Conservation (phyloP, 768 basidiomycete species). For the Tulasnella sp. region DNA sequence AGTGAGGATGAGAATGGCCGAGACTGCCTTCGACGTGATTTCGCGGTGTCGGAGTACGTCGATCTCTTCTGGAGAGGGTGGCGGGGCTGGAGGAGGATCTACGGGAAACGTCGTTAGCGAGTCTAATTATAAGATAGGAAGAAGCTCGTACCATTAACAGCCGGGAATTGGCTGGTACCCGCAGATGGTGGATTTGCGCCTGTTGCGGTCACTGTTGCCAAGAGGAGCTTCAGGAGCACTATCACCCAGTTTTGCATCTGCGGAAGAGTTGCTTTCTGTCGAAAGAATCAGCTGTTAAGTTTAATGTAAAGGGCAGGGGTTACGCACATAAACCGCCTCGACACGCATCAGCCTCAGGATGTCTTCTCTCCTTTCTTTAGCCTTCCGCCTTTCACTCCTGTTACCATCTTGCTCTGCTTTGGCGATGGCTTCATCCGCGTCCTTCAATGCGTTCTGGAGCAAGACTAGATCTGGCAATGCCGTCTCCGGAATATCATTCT, state of each 20-base stretch:
- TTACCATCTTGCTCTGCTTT: slow-evolving; percentile 34
- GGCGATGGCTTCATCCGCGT: slow-evolving; percentile 42
- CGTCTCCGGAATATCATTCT: slow-evolving; percentile 12
- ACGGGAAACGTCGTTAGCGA: not conserved
- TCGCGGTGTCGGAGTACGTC: slow-evolving; percentile 93
- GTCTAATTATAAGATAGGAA: slow-evolving; percentile 18
- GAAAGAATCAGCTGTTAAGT: not conserved
- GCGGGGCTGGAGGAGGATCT: slow-evolving; percentile 35
- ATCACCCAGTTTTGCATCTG: slow-evolving; percentile 83
- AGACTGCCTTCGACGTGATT: slow-evolving; percentile 94
- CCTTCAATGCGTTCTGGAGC: slow-evolving; percentile 62
- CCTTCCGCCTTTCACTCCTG: slow-evolving; percentile 43
- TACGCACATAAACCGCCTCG: slow-evolving; percentile 86
- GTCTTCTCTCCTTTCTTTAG: slow-evolving; percentile 62
- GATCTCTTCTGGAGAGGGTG: slow-evolving; percentile 73
- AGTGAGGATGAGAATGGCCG: slow-evolving; percentile 79
- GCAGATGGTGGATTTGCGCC: slow-evolving; percentile 50
- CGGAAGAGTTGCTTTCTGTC: slow-evolving; percentile 71
- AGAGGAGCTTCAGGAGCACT: slow-evolving; percentile 79
- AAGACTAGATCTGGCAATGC: slow-evolving; percentile 59
- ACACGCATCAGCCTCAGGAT: slow-evolving; percentile 79
- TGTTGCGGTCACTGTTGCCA: slow-evolving; percentile 86
- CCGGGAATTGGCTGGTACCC: slow-evolving; percentile 54
- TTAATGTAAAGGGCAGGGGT: not conserved
- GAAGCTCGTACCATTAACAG: slow-evolving; percentile 37